Conservation (phyloP, 805 yeast genomes). For the Metschnikowia lochheadii region DNA sequence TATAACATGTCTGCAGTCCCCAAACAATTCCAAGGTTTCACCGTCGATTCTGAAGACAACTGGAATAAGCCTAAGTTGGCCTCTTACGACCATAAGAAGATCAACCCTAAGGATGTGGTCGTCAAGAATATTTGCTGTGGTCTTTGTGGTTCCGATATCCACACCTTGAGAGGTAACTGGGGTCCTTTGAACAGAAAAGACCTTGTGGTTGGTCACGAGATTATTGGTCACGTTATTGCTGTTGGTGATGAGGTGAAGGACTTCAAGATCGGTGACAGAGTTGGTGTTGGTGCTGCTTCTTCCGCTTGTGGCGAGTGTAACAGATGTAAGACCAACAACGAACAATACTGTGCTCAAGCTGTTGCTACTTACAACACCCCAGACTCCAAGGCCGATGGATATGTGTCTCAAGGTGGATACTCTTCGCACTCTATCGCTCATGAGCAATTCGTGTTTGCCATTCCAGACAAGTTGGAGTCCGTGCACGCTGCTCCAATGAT, state of each 20-base stretch:
- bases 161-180: constrained; percentile 17
- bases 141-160: constrained; percentile 19
- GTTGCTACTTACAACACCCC: constrained; percentile 49
- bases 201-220: constrained; percentile 63
- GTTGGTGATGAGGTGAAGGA: constrained; percentile 15
- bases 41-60: constrained; percentile 44
- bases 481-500: constrained; percentile 65
- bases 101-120: constrained; percentile 22
- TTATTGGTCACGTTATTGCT: constrained; percentile 49
- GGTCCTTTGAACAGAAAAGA: constrained; percentile 18
- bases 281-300: constrained; percentile 20
- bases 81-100: constrained; percentile 44
- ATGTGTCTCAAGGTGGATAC: constrained; percentile 68
- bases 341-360: constrained; percentile 42
- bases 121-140: constrained; percentile 26
- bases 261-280: constrained; percentile 20
- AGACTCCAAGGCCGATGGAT: constrained; percentile 36
- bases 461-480: constrained; percentile 51
- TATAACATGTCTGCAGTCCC: constrained; percentile 30
- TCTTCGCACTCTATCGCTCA: constrained; percentile 62
- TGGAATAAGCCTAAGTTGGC: constrained; percentile 56
- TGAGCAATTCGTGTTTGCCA: constrained; percentile 58
- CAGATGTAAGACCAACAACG: constrained; percentile 41
- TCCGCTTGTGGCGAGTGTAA: constrained; percentile 40
- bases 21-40: constrained; percentile 59